These are phyloP conservation scores for Lagerstroemia speciosa DNA, from an alignment of 345 rosid species.

Conservation along the genomic window DNA sequence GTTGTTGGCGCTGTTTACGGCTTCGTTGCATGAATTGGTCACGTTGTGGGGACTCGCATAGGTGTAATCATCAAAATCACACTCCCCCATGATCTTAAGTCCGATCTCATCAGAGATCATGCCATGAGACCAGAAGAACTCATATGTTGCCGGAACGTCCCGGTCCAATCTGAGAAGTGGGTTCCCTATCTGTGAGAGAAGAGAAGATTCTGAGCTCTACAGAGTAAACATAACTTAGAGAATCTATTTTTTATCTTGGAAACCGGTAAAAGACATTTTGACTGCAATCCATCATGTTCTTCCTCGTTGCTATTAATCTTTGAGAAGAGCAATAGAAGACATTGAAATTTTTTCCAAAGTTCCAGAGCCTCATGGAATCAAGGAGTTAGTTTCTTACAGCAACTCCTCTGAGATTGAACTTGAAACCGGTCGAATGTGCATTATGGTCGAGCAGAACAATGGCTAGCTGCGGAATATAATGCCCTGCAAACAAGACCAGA, in stretches of 20 bases:
- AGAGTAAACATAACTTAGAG: not conserved
- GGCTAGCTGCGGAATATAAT: constrained; percentile 84
- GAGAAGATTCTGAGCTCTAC: not conserved
- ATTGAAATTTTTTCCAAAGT: not conserved
- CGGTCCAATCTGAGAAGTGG: constrained; percentile 78
- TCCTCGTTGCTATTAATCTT: no score
- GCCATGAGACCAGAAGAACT: constrained; percentile 90
- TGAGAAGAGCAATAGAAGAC: not conserved
- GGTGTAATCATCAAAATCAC: constrained; percentile 69
- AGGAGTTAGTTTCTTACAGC: constrained; percentile 51
- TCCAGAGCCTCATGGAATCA: constrained; percentile 1
- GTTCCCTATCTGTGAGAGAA: constrained; percentile 58
- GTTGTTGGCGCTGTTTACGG: constrained; percentile 37
- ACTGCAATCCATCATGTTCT: no score
- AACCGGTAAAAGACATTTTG: no score
- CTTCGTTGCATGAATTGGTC: constrained; percentile 38
- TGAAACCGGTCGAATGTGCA: constrained; percentile 41
- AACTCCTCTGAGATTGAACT: constrained; percentile 85
- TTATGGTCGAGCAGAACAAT: constrained; percentile 64
- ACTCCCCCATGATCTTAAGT: constrained; percentile 53
- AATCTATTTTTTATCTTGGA: no score
- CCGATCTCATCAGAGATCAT: constrained; percentile 94
- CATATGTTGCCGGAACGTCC: constrained; percentile 61
- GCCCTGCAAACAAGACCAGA: constrained; percentile 37
- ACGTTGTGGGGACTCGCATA: constrained; percentile 50